Conservation (phyloP, 305 asterid genomes). For the Rubia tinctorum region DNA sequence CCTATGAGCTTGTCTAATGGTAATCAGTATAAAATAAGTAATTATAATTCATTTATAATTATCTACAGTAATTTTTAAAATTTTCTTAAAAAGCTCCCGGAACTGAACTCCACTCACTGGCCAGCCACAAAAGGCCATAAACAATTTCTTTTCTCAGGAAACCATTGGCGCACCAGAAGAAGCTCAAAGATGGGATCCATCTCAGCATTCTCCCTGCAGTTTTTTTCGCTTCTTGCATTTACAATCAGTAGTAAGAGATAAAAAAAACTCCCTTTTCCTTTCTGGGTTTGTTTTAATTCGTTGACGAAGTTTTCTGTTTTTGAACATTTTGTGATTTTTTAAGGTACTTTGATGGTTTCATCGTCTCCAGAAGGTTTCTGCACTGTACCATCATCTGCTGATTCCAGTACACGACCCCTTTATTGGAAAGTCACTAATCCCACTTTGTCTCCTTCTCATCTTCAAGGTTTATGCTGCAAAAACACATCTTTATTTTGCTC, state of each 20-base stretch:
- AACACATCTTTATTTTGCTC: neutral
- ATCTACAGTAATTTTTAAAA: no score
- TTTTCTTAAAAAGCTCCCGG: conserved; percentile 4
- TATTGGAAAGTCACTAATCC: conserved; percentile 6
- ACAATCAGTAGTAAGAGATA: conserved; percentile 33
- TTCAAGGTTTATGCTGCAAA: no score
- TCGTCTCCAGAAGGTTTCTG: no score
- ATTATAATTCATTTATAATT: no score
- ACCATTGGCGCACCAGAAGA: neutral
- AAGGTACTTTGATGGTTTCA: neutral
- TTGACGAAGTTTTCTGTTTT: no score
- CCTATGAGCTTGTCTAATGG: no score
- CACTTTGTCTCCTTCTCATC: no score
- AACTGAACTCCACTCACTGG: conserved; percentile 7
- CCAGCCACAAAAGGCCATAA: no score
- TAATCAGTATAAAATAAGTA: no score
- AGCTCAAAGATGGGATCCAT: conserved; percentile 48
- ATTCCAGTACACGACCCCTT: no score
- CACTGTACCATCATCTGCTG: no score
- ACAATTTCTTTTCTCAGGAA: neutral
- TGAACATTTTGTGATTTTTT: no score
- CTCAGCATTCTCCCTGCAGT: conserved; percentile 25
- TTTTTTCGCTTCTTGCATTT: conserved; percentile 26
- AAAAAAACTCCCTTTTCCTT: neutral
- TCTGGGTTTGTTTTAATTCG: neutral